Evolutionary conservation across 2,329 filamentous ascomycete species (phyloP).

Genomic region (Alternaria dauci): DNA sequence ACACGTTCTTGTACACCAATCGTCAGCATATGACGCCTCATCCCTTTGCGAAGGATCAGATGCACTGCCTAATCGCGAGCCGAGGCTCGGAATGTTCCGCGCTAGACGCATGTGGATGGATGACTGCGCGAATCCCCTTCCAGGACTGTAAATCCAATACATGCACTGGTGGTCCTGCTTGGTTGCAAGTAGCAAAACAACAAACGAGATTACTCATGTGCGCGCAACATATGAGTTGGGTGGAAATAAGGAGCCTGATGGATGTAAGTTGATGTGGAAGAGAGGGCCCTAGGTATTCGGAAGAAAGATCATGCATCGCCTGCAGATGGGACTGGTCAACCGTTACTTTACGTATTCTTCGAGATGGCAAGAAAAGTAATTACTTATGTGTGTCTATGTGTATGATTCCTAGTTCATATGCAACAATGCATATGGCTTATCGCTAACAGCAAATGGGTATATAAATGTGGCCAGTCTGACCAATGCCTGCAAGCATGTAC

Average conservation of each 20-base stretch:
- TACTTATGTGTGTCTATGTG: background rate
- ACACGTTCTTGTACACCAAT: background rate
- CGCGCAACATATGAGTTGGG: no score
- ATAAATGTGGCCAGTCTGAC: conserved; percentile 1
- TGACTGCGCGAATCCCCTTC: background rate
- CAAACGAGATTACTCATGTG: no score
- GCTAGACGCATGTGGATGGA: background rate
- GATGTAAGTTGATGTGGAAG: no score
- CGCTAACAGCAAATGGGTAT: conserved; percentile 16
- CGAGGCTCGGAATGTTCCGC: conserved; percentile 14
- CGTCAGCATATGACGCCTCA: background rate
- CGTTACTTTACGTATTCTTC: background rate
- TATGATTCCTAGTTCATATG: background rate
- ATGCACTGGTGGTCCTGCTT: no score
- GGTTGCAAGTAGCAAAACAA: no score
- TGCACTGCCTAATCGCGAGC: conserved; percentile 4
- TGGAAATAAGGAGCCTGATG: no score
- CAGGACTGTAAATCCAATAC: background rate
- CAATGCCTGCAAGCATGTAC: conserved; percentile 2
- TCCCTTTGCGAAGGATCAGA: background rate
- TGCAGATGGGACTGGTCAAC: no score
- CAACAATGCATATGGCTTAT: background rate
- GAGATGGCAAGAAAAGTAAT: background rate
- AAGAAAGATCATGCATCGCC: no score
- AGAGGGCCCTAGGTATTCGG: no score